A percentile compares a stretch with the other conserved stretches of the same genome.
Conservation (phyloP, 2,329 filamentous ascomycete genomes). For the Penicillium sp. region DNA sequence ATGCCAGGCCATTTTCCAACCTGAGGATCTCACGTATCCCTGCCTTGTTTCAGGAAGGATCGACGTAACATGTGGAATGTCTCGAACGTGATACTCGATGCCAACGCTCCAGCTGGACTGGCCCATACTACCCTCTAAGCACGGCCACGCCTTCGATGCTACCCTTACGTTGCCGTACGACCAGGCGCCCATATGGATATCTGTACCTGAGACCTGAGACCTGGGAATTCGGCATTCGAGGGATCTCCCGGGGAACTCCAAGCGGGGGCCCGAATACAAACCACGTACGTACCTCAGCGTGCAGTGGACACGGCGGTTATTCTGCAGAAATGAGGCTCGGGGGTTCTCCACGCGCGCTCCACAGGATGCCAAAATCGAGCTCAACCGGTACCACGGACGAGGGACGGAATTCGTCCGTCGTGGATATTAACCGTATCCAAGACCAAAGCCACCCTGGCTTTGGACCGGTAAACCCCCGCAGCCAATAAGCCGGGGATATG, state of each 20-base stretch:
- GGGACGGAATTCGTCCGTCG: too few relatives aligned
- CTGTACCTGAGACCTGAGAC: neutral
- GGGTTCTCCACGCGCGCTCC: neutral
- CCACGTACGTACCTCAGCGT: too few relatives aligned
- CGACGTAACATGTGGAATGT: conserved; percentile 8
- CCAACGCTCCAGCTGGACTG: conserved; percentile 5
- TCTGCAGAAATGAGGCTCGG: neutral
- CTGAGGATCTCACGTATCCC: conserved; percentile 2
- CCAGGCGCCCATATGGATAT: conserved; percentile 2
- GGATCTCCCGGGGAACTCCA: neutral
- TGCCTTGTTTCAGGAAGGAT: conserved; percentile 16
- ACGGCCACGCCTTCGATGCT: conserved; percentile 7
- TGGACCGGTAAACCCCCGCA: neutral
- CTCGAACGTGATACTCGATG: neutral
- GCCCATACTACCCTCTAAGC: conserved; percentile 5
- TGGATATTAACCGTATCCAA: neutral
- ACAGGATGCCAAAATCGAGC: neutral
- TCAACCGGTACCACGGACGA: neutral
- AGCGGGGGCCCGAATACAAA: too few relatives aligned
- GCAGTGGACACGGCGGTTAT: too few relatives aligned
- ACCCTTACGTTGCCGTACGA: conserved; percentile 16
- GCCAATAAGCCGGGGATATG: conserved; percentile 2
- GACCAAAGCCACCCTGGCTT: neutral
- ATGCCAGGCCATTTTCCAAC: neutral
- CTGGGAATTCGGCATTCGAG: neutral